Base-by-base conservation (phyloP, 768 basidiomycete genomes). In the Mycena filopes region DNA sequence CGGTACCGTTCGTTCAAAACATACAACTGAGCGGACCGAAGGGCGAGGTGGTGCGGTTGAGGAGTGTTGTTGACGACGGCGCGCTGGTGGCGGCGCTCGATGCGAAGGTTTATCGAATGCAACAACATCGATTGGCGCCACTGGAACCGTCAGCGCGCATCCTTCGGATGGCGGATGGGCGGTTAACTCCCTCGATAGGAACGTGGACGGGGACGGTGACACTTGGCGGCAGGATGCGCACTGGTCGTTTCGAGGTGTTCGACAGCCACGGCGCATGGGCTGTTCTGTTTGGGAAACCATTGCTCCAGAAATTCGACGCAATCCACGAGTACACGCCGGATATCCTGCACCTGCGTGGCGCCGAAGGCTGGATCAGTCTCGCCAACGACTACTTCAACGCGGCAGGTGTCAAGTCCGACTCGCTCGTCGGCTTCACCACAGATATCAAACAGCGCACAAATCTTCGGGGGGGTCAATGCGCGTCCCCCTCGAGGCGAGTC, bases 201-300 rank as follows among this genome's bases (percentile, higher is more conserved):
- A n/a, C n/a, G n/a, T n/a, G n/a, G n/a, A n/a, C n/a, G n/a, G n/a
- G n/a, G n/a, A n/a, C n/a, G n/a, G n/a, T n/a, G n/a, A n/a, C n/a
- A n/a, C n/a, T n/a, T n/a, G n/a, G n/a, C 43, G 40, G 51, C 21
- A 36, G 33, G n/a, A 26, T 13, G 25, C 38, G 38, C 9, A 28
- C 18, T 41, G 55, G 55, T 4, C 29, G 18, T 5, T 55, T 55
- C 21, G 55, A 55, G 31, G 55, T 55, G 41, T 55, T 55, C 20
- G 55, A 55, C 28, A 55, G 55, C 18, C 20, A 42, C 20, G 55
- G 55, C 15, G 55, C 55, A n/a, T 55, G 55, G 55, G 55, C 41
- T 13, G 28, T 55, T 11, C 20, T 55, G 26, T 55, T 55, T 31
- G 55, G 55, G n/a, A 55, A 55, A 31, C 55, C 55, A n/a, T 42